These are phyloP conservation scores for Rhododendron ferrugineum DNA, from an alignment of 148 eudicot species.

Conservation along the genomic window DNA sequence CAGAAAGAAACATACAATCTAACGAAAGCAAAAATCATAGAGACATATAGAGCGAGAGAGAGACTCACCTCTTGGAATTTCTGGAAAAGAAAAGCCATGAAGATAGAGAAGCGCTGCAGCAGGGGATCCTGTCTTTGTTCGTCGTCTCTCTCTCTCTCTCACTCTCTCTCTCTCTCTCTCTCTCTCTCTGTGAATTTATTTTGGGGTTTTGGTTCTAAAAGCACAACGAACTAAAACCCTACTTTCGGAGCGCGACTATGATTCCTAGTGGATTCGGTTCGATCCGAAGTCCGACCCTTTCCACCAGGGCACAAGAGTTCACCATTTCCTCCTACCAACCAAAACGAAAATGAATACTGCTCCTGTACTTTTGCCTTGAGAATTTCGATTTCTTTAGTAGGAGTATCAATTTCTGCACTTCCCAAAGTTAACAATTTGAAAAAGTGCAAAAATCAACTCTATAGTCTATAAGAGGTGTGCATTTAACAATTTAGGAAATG, in stretches of 20 bases:
- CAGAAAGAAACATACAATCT: neutral
- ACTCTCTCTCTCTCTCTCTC: neutral
- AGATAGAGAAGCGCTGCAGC: neutral
- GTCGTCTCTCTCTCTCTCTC: neutral
- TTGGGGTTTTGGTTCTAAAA: neutral
- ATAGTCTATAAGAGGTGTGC: no score
- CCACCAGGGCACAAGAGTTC: no score
- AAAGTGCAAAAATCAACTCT: no score
- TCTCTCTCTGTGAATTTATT: neutral
- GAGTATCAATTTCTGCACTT: no score
- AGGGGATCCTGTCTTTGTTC: neutral
- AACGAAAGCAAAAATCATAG: neutral
- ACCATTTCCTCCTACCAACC: no score
- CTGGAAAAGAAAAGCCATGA: constrained; percentile 56
- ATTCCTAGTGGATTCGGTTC: neutral
- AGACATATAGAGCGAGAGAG: neutral
- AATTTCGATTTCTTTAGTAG: no score
- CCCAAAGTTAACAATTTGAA: no score
- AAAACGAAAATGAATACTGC: no score
- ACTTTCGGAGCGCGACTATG: neutral
- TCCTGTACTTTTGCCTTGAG: no score
- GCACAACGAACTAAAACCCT: neutral
- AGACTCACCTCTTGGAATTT: constrained; percentile 64
- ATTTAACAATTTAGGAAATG: no score
- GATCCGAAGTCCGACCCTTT: neutral